Evolutionary conservation across 306 rosid genomes (phyloP).

Genomic region (Citrullus colocynthis): DNA sequence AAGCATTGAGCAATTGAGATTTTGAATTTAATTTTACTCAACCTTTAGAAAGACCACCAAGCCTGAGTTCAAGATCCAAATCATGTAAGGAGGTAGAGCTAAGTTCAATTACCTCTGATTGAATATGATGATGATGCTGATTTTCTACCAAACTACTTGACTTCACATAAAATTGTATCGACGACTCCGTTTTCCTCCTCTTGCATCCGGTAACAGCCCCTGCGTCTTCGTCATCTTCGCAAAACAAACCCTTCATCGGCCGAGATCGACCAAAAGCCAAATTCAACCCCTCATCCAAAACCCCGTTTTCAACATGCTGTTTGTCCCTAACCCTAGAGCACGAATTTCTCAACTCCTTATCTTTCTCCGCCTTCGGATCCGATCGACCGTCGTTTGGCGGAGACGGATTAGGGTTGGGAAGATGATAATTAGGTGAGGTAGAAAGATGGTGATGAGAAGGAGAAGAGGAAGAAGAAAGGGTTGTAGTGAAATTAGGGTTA

Average conservation of each 20-base stretch:
- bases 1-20: not conserved
- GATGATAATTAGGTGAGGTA: not conserved
- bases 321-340: not conserved
- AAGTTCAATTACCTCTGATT: conserved; percentile 5
- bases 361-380: not conserved
- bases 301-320: not conserved
- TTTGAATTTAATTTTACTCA: not conserved
- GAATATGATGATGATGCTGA: not conserved
- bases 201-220: not conserved
- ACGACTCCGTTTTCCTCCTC: not conserved
- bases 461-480: not conserved
- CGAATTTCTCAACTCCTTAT: not conserved
- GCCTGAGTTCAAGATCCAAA: conserved; percentile 8
- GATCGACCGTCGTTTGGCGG: not conserved
- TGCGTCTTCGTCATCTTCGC: not conserved
- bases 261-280: not conserved
- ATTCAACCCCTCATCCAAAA: not conserved
- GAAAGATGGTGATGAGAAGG: not conserved
- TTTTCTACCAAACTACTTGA: not conserved
- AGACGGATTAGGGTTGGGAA: not conserved
- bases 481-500: not conserved
- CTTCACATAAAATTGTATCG: not conserved
- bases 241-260: too few relatives aligned
- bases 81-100: conserved; percentile 1
- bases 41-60: conserved; percentile 1